Percentiles rank a stretch among this genome's conserved stretches.
Conservation (phyloP, 106 monocot genomes). For the Agapanthus africanus region DNA sequence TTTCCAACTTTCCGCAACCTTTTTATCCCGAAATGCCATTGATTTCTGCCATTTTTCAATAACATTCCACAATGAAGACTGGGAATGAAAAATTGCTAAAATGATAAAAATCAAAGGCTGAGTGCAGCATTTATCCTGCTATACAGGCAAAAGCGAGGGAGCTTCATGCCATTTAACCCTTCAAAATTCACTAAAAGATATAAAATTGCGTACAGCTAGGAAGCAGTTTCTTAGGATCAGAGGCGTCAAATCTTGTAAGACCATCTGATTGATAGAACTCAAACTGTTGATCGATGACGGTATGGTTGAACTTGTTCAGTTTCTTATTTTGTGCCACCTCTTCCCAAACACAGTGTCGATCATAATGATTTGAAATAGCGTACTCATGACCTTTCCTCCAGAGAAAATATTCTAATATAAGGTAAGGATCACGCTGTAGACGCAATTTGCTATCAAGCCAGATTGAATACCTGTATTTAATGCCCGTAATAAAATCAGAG, state of each 20-base stretch:
- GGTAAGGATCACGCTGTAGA: constrained; percentile 67
- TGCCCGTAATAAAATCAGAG: background rate
- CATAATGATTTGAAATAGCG: constrained; percentile 94
- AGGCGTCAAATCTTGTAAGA: constrained; percentile 69
- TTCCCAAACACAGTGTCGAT: constrained; percentile 88
- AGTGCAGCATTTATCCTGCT: too few relatives aligned
- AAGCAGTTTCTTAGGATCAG: constrained; percentile 69
- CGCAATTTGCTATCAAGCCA: constrained; percentile 95
- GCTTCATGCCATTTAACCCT: too few relatives aligned
- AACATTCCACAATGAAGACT: too few relatives aligned
- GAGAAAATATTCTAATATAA: constrained; percentile 86
- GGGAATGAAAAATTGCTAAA: too few relatives aligned
- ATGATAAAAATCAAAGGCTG: too few relatives aligned
- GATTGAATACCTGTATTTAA: constrained; percentile 70
- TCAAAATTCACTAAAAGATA: background rate
- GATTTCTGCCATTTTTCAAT: too few relatives aligned
- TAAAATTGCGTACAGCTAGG: constrained; percentile 68
- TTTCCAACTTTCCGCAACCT: too few relatives aligned
- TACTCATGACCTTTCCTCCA: constrained; percentile 80
- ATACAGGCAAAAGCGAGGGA: too few relatives aligned
- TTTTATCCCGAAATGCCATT: too few relatives aligned
- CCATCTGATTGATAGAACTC: constrained; percentile 86
- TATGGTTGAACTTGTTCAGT: constrained; percentile 87
- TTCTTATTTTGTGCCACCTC: constrained; percentile 89
- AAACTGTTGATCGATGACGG: constrained; percentile 82